phyloP scores from a whole-genome alignment of 148 eudicot species.

The Amaranthus palmeri region DNA sequence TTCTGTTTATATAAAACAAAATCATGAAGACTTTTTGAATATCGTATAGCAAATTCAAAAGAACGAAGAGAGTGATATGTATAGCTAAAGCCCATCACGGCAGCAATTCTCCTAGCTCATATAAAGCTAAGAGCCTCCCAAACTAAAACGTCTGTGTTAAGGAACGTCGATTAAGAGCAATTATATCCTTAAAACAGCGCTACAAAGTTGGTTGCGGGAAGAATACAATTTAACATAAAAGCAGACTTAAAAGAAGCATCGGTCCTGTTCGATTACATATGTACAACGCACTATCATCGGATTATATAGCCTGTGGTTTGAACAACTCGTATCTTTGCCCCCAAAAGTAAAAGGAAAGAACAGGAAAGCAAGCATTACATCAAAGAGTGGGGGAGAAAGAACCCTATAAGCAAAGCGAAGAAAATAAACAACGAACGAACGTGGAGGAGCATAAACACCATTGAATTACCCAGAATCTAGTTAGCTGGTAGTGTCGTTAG shows the following conservation, averaged over 20 bases:
- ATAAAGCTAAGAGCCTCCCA: too few relatives aligned
- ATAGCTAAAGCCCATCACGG: too few relatives aligned
- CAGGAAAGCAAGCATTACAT: neutral
- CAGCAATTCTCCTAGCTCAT: too few relatives aligned
- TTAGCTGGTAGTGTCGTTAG: constrained; percentile 29
- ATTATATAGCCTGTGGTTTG: constrained; percentile 19
- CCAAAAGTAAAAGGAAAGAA: neutral
- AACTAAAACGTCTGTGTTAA: too few relatives aligned
- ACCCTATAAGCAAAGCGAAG: neutral
- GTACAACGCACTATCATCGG: constrained; percentile 16
- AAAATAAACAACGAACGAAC: neutral
- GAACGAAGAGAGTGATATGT: too few relatives aligned
- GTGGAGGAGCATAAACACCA: too few relatives aligned
- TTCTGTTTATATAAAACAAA: too few relatives aligned
- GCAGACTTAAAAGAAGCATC: neutral
- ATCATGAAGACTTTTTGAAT: too few relatives aligned
- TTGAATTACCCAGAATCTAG: neutral
- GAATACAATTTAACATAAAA: neutral
- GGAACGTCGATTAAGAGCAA: too few relatives aligned
- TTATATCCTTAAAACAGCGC: too few relatives aligned
- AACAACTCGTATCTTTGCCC: neutral
- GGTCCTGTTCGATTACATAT: constrained; percentile 3
- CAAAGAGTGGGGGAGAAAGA: neutral
- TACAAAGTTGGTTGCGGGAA: too few relatives aligned
- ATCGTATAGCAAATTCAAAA: too few relatives aligned